These are phyloP conservation scores for Athelia psychrophila DNA, from an alignment of 1,284 basidiomycete species.

Conservation along the genomic window DNA sequence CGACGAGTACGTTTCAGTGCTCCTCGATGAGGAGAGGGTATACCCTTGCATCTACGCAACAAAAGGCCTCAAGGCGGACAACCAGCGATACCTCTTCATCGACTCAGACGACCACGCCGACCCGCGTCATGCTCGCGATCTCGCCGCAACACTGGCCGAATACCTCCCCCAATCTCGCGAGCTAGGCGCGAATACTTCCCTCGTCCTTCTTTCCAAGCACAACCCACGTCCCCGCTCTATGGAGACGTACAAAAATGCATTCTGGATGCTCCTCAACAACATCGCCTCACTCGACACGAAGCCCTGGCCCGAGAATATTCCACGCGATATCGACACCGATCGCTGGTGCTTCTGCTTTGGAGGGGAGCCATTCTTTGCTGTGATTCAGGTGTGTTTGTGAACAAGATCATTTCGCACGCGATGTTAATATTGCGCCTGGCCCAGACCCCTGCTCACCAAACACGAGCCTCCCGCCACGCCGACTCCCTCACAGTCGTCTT, in stretches of 20 bases:
- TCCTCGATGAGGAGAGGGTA: constrained; percentile 17
- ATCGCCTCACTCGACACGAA: constrained; percentile 13
- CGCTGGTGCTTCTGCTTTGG: constrained; percentile 19
- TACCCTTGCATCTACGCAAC: constrained; percentile 21
- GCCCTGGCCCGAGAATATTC: constrained; percentile 13
- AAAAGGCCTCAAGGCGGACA: constrained; percentile 19
- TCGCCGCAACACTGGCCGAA: constrained; percentile 11
- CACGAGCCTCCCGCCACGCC: constrained; percentile 17
- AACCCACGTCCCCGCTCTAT: constrained; percentile 7
- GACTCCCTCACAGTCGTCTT: constrained; percentile 18
- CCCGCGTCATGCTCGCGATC: constrained; percentile 14
- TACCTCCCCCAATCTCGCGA: constrained; percentile 14
- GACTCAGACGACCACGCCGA: constrained; percentile 20
- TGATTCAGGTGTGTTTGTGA: constrained; percentile 10
- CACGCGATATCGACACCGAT: constrained; percentile 18
- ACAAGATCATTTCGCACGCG: too few species aligned
- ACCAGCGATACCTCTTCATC: constrained; percentile 18
- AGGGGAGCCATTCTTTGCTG: constrained; percentile 17
- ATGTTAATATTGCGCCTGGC: too few species aligned
- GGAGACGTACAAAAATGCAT: constrained; percentile 16
- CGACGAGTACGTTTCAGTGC: constrained; percentile 16
- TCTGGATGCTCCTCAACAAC: constrained; percentile 20
- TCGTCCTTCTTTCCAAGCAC: constrained; percentile 17
- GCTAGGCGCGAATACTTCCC: constrained; percentile 17
- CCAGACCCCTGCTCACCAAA: constrained; percentile 16